Evolutionary conservation across 257 asterid genomes (phyloP), one percentile per base, ranked within the genome.

Genomic region (Pogostemon cablin): DNA sequence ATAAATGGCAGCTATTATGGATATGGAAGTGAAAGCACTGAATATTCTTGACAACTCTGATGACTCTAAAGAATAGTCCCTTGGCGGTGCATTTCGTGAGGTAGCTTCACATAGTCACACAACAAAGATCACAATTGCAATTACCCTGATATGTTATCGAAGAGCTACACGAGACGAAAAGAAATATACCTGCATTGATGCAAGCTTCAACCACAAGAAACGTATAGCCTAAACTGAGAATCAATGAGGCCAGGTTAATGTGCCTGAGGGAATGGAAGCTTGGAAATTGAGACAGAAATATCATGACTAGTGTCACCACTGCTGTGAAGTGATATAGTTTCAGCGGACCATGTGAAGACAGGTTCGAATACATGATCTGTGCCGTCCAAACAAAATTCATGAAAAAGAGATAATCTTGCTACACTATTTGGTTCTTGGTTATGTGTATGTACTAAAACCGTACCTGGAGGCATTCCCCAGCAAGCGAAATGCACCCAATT

Each of bases 401-500:
- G 54, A 32, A 15, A 12, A 4, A 66, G 43, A 17, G 8, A 41
- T 2, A 62, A 15, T n/a, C 12, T 10, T 2, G 6, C 4, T 9
- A 57, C 12, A 32, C 12, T 56, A 42, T 15, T 9, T 42, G 8
- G 20, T 25, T 25, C 32, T 25, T 25, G 32, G 32, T 1, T 25
- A 25, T 25, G 32, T 25, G 32, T 25, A 25, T 25, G 32, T 25
- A 25, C 7, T 17, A 25, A 37, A 41, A 81, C 73, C 70, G 62
- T 87, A 93, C 99, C 98, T 91, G 95, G 57, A 93, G 84, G 86
- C 98, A 91, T 83, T 93, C 83, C 58, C 98, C 98, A 2, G 96
- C 95, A 40, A 93, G 95, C 73, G 89, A 76, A 75, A 89, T 79
- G 38, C 95, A 86, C 78, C 96, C 99, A 9, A 93, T 86, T 53